Percentiles rank a stretch among this genome's conserved stretches.
Conservation (phyloP, 768 basidiomycete species). For the Myochromella boudieri region DNA sequence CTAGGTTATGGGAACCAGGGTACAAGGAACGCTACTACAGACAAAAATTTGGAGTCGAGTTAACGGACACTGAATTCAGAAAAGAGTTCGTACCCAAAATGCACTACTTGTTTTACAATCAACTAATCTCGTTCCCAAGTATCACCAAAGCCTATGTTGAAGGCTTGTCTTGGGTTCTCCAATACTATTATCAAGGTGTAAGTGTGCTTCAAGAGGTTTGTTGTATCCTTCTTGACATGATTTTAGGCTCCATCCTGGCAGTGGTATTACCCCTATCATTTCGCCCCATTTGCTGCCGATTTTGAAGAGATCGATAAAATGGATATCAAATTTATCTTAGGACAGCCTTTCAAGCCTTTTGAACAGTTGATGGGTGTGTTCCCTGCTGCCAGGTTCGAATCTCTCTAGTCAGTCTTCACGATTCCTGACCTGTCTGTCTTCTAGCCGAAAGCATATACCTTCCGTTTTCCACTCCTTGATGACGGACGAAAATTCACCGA, state of each 20-base stretch:
- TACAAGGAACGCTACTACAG: constrained; percentile 94
- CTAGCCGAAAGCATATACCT: constrained; percentile 87
- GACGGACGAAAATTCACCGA: constrained; percentile 84
- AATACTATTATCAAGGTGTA: constrained; percentile 99
- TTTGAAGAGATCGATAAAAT: constrained; percentile 78
- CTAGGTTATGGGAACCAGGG: constrained; percentile 92
- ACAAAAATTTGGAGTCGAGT: constrained; percentile 84
- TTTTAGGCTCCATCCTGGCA: constrained; percentile 89
- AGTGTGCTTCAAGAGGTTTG: constrained; percentile 21
- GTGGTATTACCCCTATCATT: constrained; percentile 99
- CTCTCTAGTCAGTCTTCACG: constrained; percentile 6
- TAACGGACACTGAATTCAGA: constrained; percentile 69
- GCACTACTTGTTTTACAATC: background rate
- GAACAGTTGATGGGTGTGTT: constrained; percentile 99
- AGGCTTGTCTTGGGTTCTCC: constrained; percentile 93
- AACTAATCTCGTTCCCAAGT: constrained; percentile 36
- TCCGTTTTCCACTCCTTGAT: constrained; percentile 83
- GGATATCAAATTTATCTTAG: constrained; percentile 76
- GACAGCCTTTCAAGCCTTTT: constrained; percentile 93
- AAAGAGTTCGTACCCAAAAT: constrained; percentile 53
- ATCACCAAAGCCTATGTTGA: constrained; percentile 86
- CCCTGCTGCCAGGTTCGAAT: constrained; percentile 78
- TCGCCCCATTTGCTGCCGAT: constrained; percentile 96
- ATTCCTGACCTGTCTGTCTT: background rate
- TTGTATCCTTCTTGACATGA: constrained; percentile 8